Conservation (phyloP, 176 grass and related monocot species). For the Chrysopogon serrulatus region DNA sequence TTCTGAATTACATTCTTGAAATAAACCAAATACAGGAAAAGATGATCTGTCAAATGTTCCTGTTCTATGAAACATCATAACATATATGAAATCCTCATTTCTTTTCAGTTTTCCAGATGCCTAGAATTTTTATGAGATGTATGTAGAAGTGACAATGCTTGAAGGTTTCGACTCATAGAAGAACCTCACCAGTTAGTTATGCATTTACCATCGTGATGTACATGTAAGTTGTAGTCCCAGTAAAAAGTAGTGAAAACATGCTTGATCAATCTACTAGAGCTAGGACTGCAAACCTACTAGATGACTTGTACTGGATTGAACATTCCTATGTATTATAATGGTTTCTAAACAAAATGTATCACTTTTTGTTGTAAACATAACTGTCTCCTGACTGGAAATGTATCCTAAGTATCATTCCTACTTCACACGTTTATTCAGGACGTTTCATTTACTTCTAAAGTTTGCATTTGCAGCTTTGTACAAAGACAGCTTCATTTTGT, state of each 20-base stretch:
- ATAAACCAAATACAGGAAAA: background rate
- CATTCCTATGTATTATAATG: background rate
- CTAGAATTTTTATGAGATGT: background rate
- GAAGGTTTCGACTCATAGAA: background rate
- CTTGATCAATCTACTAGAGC: background rate
- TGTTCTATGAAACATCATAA: background rate
- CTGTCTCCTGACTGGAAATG: background rate
- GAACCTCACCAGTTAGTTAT: background rate
- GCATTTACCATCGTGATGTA: background rate
- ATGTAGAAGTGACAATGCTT: background rate
- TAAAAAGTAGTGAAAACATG: background rate
- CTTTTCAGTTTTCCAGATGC: constrained; percentile 10
- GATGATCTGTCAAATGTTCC: background rate
- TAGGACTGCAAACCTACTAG: background rate
- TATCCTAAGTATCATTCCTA: background rate
- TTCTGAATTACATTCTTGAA: background rate
- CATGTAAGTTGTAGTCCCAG: background rate
- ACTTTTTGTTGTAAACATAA: background rate
- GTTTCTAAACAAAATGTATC: background rate
- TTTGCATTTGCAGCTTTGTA: constrained; percentile 9
- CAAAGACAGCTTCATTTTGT: background rate
- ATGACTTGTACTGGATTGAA: background rate
- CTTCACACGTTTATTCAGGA: background rate
- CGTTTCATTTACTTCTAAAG: background rate
- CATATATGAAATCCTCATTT: background rate